Evolutionary conservation across 1,139 yeast species (phyloP), one percentile per base, ranked within the genome.

Genomic region (Sugiyamaella paludigena): DNA sequence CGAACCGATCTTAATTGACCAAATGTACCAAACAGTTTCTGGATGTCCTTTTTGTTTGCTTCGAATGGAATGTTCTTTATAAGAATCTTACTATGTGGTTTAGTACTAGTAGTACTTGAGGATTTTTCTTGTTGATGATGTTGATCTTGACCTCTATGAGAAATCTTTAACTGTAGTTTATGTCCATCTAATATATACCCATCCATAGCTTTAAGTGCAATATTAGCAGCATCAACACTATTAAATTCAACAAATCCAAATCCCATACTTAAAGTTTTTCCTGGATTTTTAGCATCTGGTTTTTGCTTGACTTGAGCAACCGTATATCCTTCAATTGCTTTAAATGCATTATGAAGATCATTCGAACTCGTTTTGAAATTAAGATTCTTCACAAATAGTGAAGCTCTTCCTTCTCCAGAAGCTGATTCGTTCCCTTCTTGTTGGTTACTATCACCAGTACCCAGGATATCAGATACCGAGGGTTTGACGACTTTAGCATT

Each of bases 1-100:
- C 98, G 84, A 40, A 91, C 96, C 1, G 98, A 86, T 62, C 91
- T 88, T 63, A 92, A 75, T 69, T 87, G 91, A 51, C 98, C 99
- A 72, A 91, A 92, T 1, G 96, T 84, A 48, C 91, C 92, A 70
- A 92, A 89, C 56, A 92, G 74, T 65, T 89, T 95, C 65, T 87
- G 83, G 36, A 92, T 81, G 64, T 94, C 98, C 66, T 87, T 85
- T 70, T 96, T 81, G 10, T 95, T 79, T 26, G 98, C 94, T 71
- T 92, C 98, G 70, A 92, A 92, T 54, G 99, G 98, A 68, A 92
- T 80, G 71, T 92, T 92, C 82, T 92, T 92, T 69, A 92, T 89
- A 68, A 92, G 84, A 59, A 92, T 84, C 71, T 92, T 92, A 77
- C 80, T 48, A 79, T 76, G 62, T 73, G 80, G 58, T 67, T 70